Base-by-base conservation (phyloP, 257 asterid species). In the Jaltomata sinuosa region DNA sequence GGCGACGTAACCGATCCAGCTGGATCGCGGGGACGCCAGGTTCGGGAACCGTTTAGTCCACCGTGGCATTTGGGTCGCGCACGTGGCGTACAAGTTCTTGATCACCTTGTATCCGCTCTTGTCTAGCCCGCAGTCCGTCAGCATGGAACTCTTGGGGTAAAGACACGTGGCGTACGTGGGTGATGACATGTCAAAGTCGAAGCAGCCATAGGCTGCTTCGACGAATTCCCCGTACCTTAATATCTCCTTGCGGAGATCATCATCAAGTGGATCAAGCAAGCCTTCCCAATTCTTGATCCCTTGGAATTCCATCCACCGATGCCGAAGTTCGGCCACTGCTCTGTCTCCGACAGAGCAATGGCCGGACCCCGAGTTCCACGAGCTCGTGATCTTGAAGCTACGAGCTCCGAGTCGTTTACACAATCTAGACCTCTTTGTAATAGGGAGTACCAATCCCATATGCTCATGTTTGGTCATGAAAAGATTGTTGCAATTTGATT, bases 201-300 rank as follows among this genome's bases (percentile, higher is more conserved):
- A 94, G 84, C 91, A 91, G 0, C 87, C 90, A 55, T 93, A 94
- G 16, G 98, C 93, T 2, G 97, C 97, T 72, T 94, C 98, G 15
- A 94, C 95, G 25, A 94, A 96, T 29, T 92, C 87, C 12, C 98
- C 99, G 57, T 94, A 96, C 42, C 99, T 83, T 1, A 96, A 85
- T 8, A 96, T 96, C 88, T 96, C 97, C 18, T 36, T 55, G 18
- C 97, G 89, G 31, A 96, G 94, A 72, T 84, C 90, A 54, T 94
- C 94, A 47, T 96, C 95, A 0, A 96, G 95, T 0, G 99, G 99
- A 84, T 96, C 97, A 18, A 96, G 94, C 82, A 96, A 76, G 8
- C 98, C 99, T 40, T 96, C 98, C 98, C 98, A 96, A 45, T 94
- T 91, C 91, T 92, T 90, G 91, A 93, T 85, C 76, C 99, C 98